Evolutionary conservation across 73 alveolate genomes (phyloP).

Genomic region (Paramecium sexaurelia): DNA sequence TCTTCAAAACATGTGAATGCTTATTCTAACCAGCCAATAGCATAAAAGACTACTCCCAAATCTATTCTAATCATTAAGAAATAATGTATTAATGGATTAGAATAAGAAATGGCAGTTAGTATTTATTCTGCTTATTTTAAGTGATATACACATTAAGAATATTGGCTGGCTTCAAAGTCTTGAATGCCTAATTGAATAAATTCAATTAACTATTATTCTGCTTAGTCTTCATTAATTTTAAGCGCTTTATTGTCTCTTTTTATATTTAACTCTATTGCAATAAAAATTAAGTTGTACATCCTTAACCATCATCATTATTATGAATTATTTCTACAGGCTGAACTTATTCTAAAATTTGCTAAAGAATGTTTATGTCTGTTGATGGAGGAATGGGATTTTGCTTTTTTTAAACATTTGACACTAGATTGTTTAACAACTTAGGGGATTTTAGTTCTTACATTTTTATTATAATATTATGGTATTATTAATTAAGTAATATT

Average conservation of each 20-base stretch:
- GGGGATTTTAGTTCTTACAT: slow-evolving; percentile 49
- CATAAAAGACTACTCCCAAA: slow-evolving; percentile 40
- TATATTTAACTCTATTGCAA: not conserved
- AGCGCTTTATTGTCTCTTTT: not conserved
- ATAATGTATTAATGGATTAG: not conserved
- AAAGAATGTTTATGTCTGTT: not conserved
- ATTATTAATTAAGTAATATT: not conserved
- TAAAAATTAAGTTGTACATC: not conserved
- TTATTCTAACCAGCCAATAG: slow-evolving; percentile 48
- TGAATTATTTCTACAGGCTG: not conserved
- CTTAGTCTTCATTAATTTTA: slow-evolving; percentile 19
- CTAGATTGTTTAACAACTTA: slow-evolving; percentile 8
- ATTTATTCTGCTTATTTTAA: slow-evolving; percentile 58
- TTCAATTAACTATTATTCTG: slow-evolving; percentile 32
- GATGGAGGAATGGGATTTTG: not conserved
- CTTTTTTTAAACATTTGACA: not conserved
- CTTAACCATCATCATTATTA: slow-evolving; percentile 1
- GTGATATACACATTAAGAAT: not conserved
- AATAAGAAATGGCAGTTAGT: slow-evolving; percentile 12
- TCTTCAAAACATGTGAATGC: slow-evolving; percentile 59
- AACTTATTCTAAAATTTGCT: not conserved
- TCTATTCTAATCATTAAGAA: slow-evolving; percentile 21
- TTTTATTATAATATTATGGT: not conserved
- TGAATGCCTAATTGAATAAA: not conserved
- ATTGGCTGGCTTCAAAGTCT: not conserved